Base-by-base conservation (phyloP, 2,329 filamentous ascomycete species). In the Dactylellina drechsleri region DNA sequence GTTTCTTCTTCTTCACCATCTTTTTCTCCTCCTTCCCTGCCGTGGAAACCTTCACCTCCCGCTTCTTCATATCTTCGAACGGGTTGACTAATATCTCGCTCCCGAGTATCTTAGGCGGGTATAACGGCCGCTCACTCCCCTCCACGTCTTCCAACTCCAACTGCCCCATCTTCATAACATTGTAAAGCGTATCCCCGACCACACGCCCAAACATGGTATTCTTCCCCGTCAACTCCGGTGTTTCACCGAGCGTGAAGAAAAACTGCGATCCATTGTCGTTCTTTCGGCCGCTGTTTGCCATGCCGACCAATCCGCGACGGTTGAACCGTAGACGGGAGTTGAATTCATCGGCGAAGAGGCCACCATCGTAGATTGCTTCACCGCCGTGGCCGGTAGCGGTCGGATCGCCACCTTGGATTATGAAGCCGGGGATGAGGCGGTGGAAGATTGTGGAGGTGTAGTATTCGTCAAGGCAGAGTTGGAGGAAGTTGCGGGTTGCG, bases 381-480 rank as follows among this genome's bases (percentile, higher is more conserved):
- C 95, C 95, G 66, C 95, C 95, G 79, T 92, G 90, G 12, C 94
- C 94, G 0, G 93, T 97, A 23, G 93, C 93, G 0, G 93, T 97
- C 0, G 95, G 94, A 79, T 99, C 95, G 66, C 95, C 95, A 31
- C 94, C 95, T 81, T 99, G 95, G 10, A 98, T 84, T 77, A 99
- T 92, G 82, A 99, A 99, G 60, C 91, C 91, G 0, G 93, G 92
- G 0, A 97, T 90, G 4, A 98, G 86, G 23, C 95, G 92, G 83
- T 99, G 95, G 83, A 99, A 99, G 76, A 95, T 90, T 0, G 93
- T 97, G 80, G 90, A 89, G 79, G 92, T 90, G 84, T 98, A 99
- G 85, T 98, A 98, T 78, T 93, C 93, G 81, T 99, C 93, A 78
- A 97, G 87, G 81, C 92, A 95, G 80, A 93, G 90, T 82, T 99